These are phyloP conservation scores for Alternaria triticina DNA, from an alignment of 2,329 filamentous ascomycete genomes.

Conservation along the genomic window DNA sequence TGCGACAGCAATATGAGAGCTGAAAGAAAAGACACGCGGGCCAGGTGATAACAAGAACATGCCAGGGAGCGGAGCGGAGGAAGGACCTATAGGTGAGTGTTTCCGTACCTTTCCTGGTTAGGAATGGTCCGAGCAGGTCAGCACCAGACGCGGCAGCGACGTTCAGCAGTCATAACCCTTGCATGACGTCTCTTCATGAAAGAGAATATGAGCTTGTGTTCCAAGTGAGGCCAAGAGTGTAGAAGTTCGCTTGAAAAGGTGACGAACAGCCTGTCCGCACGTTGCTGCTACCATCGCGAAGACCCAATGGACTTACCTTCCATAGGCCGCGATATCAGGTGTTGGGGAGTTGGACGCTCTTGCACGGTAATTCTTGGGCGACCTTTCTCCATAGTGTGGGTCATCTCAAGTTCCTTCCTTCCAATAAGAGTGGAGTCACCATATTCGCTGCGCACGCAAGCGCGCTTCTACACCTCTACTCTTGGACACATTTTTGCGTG, in stretches of 20 bases:
- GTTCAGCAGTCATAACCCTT: background rate
- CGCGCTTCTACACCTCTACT: background rate
- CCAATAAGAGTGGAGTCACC: background rate
- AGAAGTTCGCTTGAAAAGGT: background rate
- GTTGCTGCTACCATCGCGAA: background rate
- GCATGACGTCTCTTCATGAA: background rate
- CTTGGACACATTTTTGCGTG: background rate
- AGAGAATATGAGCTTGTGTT: background rate
- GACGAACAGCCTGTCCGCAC: background rate
- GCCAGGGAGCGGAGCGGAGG: background rate
- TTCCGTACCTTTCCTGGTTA: background rate
- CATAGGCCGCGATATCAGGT: accelerated
- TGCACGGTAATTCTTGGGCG: background rate
- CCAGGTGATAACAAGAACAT: background rate
- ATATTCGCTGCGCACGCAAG: background rate
- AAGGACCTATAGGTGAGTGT: background rate
- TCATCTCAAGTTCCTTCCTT: background rate
- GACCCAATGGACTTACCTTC: background rate
- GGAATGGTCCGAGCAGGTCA: background rate
- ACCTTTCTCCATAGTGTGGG: background rate
- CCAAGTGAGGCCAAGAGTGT: accelerated
- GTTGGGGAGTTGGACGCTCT: background rate
- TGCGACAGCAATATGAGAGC: background rate
- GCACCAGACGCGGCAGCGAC: background rate
- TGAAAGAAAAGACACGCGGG: too few species aligned